Conservation (phyloP, 2,329 filamentous ascomycete genomes). For the Microcera coccophila region DNA sequence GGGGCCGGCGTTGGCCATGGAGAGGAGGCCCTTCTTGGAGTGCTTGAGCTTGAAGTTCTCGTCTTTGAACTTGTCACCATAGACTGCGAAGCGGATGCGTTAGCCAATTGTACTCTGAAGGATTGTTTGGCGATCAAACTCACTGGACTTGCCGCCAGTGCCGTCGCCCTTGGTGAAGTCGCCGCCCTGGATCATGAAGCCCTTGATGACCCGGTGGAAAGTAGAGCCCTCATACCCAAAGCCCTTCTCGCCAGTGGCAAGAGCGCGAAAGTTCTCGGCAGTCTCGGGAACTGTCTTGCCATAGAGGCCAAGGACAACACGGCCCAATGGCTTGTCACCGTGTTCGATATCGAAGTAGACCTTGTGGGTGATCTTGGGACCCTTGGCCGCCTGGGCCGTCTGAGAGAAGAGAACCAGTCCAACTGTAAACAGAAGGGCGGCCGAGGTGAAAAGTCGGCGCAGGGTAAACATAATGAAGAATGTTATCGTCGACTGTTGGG, state of each 20-base stretch:
- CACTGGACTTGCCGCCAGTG: constrained; percentile 81
- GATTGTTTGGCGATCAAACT: constrained; percentile 30
- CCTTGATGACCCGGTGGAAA: constrained; percentile 88
- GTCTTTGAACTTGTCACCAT: constrained; percentile 77
- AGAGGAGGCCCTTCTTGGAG: constrained; percentile 76
- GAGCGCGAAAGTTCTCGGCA: constrained; percentile 68
- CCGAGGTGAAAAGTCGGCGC: constrained; percentile 65
- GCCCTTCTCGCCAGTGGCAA: constrained; percentile 82
- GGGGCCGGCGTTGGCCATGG: constrained; percentile 80
- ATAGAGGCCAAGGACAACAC: constrained; percentile 78
- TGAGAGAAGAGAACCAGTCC: constrained; percentile 72
- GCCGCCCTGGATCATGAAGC: constrained; percentile 89
- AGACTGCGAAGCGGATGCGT: constrained; percentile 51
- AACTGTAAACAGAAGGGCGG: constrained; percentile 72
- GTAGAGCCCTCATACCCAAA: constrained; percentile 76
- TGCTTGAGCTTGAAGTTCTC: constrained; percentile 97
- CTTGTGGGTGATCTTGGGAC: constrained; percentile 94
- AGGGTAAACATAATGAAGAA: constrained; percentile 65
- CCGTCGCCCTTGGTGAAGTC: constrained; percentile 82
- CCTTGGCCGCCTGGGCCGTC: constrained; percentile 70
- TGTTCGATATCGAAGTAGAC: constrained; percentile 83
- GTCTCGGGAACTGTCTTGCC: constrained; percentile 83
- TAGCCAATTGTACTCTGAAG: constrained; percentile 14
- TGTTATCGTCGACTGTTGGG: constrained; percentile 20
- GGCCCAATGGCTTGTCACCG: constrained; percentile 69